Base-by-base conservation (phyloP, 1,139 yeast genomes). In the Meyerozyma elateridarum region DNA sequence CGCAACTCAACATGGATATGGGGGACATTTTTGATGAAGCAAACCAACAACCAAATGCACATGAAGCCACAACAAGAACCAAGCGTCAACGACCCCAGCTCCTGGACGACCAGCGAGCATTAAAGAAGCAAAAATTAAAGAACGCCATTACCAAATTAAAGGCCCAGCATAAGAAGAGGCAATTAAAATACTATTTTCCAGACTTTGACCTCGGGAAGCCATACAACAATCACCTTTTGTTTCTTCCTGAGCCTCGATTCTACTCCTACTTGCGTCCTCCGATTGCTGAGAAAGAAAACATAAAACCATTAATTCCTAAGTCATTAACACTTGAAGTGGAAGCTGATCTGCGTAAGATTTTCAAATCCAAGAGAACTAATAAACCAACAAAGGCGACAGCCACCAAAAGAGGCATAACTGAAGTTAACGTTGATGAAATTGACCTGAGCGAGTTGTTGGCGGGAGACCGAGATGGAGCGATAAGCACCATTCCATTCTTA, bases 181-280 rank as follows among this genome's bases (percentile, higher is more conserved):
- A 61, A 41, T 52, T 78, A 22, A 55, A 61, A 29, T 58, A 63
- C 28, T 76, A 75, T 47, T 85, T 71, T 48, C 95, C 95, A 0
- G 66, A 73, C 2, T 85, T 80, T 51, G 63, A 68, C 31, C 63
- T 62, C 11, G 68, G 74, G 24, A 65, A 70, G 29, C 72, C 81
- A 2, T 64, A 82, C 47, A 75, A 78, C 45, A 77, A 82, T 70
- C 85, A 82, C 51, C 55, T 74, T 5, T 61, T 84, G 30, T 83
- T 82, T 47, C 76, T 82, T 4, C 78, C 87, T 2, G 66, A 70
- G 15, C 84, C 89, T 0, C 56, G 63, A 19, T 71, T 67, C 36
- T 73, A 72, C 42, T 59, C 61, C 21, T 75, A 68, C 34, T 74
- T 76, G 20, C 60, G 63, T 20, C 84, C 87, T 0, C 64, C 66